Conservation (phyloP, 345 rosid genomes). For the Gossypium bickii region DNA sequence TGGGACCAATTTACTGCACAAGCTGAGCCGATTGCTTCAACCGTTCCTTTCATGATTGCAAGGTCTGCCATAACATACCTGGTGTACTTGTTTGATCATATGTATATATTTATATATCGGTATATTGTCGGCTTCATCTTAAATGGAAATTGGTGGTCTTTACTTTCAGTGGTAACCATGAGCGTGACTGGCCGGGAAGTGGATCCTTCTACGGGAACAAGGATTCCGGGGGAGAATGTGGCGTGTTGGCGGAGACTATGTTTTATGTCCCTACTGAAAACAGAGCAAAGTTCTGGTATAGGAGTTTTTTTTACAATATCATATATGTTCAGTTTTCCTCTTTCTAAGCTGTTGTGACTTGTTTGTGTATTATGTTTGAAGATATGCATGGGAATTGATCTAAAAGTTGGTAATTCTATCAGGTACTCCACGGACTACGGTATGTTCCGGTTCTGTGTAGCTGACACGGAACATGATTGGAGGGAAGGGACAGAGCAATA, state of each 20-base stretch:
- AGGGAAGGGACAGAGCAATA: constrained; percentile 71
- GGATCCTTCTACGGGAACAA: constrained; percentile 50
- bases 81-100: not conserved
- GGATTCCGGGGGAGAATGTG: constrained; percentile 86
- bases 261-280: constrained; percentile 60
- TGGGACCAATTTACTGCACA: constrained; percentile 74
- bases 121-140: not conserved
- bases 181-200: constrained; percentile 65
- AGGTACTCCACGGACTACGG: constrained; percentile 68
- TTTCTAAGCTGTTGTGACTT: not conserved
- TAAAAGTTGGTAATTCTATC: not conserved
- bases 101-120: not conserved
- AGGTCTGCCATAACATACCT: constrained; percentile 30
- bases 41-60: constrained; percentile 67
- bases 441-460: constrained; percentile 72
- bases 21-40: constrained; percentile 61
- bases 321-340: not conserved
- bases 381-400: not conserved
- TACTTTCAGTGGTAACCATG: constrained; percentile 56
- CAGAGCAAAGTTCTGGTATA: constrained; percentile 60
- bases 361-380: not conserved
- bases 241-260: constrained; percentile 72
- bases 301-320: not conserved
- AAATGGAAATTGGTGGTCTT: not conserved
- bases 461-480: constrained; percentile 76